These are phyloP conservation scores for Glomus cerebriforme DNA, from an alignment of 192 early-diverging fungal genomes.

Conservation along the genomic window DNA sequence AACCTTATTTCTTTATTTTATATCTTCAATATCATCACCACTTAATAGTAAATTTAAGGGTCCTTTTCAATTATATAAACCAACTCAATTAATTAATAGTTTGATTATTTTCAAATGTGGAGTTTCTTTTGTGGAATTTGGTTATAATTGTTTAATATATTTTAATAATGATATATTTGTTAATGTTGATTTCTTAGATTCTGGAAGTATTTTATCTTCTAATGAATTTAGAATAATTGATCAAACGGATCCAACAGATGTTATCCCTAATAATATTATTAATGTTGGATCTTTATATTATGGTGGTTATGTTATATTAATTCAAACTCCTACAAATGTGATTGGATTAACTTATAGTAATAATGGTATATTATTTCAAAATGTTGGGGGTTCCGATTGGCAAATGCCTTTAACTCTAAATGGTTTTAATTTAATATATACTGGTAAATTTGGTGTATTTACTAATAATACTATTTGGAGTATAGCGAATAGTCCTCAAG, in stretches of 20 bases:
- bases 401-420: background rate
- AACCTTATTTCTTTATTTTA: background rate
- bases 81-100: background rate
- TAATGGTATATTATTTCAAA: background rate
- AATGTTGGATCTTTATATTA: background rate
- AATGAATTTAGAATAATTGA: background rate
- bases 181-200: background rate
- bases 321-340: background rate
- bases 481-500: background rate
- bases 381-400: background rate
- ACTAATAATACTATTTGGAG: background rate
- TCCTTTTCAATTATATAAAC: constrained; percentile 16
- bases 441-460: background rate
- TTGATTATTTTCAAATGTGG: background rate
- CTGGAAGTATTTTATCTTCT: background rate
- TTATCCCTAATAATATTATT: background rate
- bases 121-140: background rate
- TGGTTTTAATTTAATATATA: background rate
- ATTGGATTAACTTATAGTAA: background rate
- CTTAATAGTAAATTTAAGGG: background rate
- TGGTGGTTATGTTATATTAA: constrained; percentile 2
- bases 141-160: constrained; percentile 17
- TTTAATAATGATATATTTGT: background rate
- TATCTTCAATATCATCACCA: background rate
- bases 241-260: background rate